A percentile compares a stretch with the other conserved stretches of the same genome.
phyloP scores from a whole-genome alignment of 768 basidiomycete genomes.

The Cubamyces lactineus region DNA sequence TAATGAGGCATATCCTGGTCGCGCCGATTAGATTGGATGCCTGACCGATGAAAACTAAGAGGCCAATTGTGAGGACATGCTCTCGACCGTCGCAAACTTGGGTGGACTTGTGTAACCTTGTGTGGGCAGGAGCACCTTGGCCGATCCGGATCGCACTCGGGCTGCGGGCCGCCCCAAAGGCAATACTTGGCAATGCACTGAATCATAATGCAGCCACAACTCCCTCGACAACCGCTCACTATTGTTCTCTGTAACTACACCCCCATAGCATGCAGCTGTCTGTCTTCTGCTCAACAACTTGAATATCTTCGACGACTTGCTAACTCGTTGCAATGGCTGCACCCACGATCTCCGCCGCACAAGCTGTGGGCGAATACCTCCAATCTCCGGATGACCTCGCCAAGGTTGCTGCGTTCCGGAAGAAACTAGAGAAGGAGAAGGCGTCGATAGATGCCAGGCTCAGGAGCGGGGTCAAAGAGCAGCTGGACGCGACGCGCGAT shows the following conservation, averaged over 20 bases:
- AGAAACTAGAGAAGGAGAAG: slow-evolving; percentile 96
- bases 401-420: slow-evolving; percentile 86
- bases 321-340: slow-evolving; percentile 24
- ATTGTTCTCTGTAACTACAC: background rate
- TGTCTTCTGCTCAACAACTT: background rate
- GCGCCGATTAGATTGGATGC: too few relatives aligned
- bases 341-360: slow-evolving; percentile 71
- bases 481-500: slow-evolving; percentile 87
- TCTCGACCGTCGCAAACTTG: too few relatives aligned
- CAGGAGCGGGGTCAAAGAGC: slow-evolving; percentile 89
- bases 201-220: too few relatives aligned
- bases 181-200: too few relatives aligned
- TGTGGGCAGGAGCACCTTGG: background rate
- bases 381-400: slow-evolving; percentile 93
- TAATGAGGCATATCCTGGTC: too few relatives aligned
- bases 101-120: background rate
- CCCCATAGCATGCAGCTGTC: background rate
- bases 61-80: too few relatives aligned
- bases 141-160: background rate
- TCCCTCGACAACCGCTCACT: too few relatives aligned
- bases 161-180: too few relatives aligned
- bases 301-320: background rate
- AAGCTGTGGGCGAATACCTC: slow-evolving; percentile 86
- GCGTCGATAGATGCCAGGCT: slow-evolving; percentile 90
- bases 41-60: too few relatives aligned